Conservation (phyloP, 2,329 filamentous ascomycete genomes). For the Hypoxylon sp. region DNA sequence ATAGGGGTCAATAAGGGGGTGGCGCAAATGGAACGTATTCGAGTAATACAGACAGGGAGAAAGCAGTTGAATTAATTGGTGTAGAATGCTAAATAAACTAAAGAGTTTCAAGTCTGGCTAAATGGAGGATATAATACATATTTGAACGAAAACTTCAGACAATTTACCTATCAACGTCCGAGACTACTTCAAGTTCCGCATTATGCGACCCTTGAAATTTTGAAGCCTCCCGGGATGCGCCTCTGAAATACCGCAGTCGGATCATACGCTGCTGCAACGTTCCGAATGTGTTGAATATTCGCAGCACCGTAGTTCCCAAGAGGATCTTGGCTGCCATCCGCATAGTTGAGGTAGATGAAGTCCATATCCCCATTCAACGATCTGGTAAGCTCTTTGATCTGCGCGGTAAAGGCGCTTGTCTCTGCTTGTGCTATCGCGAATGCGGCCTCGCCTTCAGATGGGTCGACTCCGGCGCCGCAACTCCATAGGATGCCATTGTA, state of each 20-base stretch:
- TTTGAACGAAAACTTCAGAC: background rate
- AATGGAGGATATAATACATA: background rate
- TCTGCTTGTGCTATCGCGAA: conserved; percentile 40
- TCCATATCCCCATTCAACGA: conserved; percentile 45
- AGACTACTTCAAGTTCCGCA: background rate
- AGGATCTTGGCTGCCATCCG: conserved; percentile 50
- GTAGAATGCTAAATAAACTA: background rate
- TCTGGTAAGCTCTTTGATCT: conserved; percentile 45
- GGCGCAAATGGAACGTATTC: background rate
- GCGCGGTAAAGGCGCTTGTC: conserved; percentile 36
- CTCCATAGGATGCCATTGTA: conserved; percentile 46
- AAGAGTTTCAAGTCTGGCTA: background rate
- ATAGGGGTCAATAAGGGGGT: conserved; percentile 13
- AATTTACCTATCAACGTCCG: background rate
- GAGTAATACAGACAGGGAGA: background rate
- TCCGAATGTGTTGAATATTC: conserved; percentile 49
- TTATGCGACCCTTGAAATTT: conserved; percentile 47
- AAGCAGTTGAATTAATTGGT: background rate
- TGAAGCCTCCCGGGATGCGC: conserved; percentile 55
- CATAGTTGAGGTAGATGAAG: conserved; percentile 55
- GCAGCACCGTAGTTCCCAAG: conserved; percentile 51
- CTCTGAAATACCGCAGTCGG: conserved; percentile 52
- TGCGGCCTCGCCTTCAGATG: conserved; percentile 33
- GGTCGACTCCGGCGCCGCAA: conserved; percentile 38
- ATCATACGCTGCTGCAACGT: conserved; percentile 51